Evolutionary conservation across 1,139 yeast species (phyloP), one percentile per base, ranked within the genome.

Genomic region (Blastobotrys persicus): DNA sequence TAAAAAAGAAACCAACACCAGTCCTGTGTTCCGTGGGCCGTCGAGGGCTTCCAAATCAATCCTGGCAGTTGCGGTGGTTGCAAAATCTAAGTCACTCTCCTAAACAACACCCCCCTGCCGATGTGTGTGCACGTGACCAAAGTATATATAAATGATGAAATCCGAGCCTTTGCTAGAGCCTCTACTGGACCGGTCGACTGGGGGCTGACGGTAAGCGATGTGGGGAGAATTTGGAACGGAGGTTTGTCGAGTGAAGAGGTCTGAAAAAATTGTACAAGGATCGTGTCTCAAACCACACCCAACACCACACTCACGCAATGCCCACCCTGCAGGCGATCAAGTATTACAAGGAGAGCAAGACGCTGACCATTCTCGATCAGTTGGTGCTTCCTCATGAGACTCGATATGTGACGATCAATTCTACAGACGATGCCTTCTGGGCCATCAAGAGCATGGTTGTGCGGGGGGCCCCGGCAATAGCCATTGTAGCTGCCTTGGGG

Each of bases 381-480:
- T 75, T 89, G 16, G 68, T 80, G 23, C 76, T 92, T 41, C 98
- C 98, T 0, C 89, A 88, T 59, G 75, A 83, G 49, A 80, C 95
- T 1, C 74, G 73, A 37, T 92, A 88, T 65, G 72, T 89, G 26
- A 65, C 76, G 1, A 79, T 92, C 51, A 57, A 68, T 31, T 72
- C 78, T 26, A 77, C 85, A 35, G 79, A 79, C 46, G 94, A 85
- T 69, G 98, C 95, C 2, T 88, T 71, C 66, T 74, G 76, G 20
- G 95, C 89, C 16, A 92, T 92, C 65, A 84, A 83, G 64, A 75
- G 76, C 53, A 92, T 92, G 98, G 89, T 87, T 62, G 98, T 94
- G 3, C 78, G 98, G 65, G 98, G 98, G 18, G 98, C 98, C 0
- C 98, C 98, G 0, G 98, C 98, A 2, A 92, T 92, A 63, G 98